A percentile compares a stretch with the other conserved stretches of the same genome.
Evolutionary conservation across 441 rosid genomes (phyloP).

Genomic region (Populus hybrid): DNA sequence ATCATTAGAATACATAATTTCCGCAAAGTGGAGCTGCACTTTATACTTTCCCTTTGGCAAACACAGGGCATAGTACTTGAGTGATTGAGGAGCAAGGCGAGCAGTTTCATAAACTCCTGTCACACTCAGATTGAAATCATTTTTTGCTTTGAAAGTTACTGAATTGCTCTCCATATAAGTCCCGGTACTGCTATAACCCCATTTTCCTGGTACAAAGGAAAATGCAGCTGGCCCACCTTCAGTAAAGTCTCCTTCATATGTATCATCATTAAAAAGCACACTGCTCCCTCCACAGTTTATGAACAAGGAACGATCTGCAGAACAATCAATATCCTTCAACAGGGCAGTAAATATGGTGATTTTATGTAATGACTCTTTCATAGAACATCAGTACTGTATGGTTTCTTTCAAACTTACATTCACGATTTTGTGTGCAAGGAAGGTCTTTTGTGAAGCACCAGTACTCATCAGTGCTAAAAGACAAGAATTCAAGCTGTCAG

Average conservation of each 20-base stretch:
- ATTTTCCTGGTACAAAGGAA: conserved; percentile 22
- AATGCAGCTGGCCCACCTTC: conserved; percentile 35
- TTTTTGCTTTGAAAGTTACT: conserved; percentile 21
- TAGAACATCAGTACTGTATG: not conserved
- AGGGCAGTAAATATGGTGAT: not conserved
- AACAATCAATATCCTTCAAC: not conserved
- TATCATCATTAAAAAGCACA: conserved; percentile 13
- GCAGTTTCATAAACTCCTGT: conserved; percentile 48
- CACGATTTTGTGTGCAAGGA: not conserved
- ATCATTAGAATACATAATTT: conserved; percentile 61
- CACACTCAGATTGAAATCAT: conserved; percentile 24
- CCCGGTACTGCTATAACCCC: conserved; percentile 83
- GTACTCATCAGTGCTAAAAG: not conserved
- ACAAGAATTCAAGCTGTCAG: not conserved
- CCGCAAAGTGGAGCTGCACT: conserved; percentile 80
- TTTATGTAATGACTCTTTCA: not conserved
- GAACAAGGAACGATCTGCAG: conserved; percentile 59
- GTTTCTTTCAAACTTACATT: conserved; percentile 1
- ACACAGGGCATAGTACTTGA: conserved; percentile 76
- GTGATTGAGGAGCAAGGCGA: conserved; percentile 69
- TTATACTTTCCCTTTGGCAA: conserved; percentile 54
- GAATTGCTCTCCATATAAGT: conserved; percentile 16
- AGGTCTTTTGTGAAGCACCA: conserved; percentile 31
- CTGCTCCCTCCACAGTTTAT: conserved; percentile 72
- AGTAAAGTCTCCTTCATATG: conserved; percentile 46